Evolutionary conservation across 768 basidiomycete genomes (phyloP).

Genomic region (Lentinus brumalis): DNA sequence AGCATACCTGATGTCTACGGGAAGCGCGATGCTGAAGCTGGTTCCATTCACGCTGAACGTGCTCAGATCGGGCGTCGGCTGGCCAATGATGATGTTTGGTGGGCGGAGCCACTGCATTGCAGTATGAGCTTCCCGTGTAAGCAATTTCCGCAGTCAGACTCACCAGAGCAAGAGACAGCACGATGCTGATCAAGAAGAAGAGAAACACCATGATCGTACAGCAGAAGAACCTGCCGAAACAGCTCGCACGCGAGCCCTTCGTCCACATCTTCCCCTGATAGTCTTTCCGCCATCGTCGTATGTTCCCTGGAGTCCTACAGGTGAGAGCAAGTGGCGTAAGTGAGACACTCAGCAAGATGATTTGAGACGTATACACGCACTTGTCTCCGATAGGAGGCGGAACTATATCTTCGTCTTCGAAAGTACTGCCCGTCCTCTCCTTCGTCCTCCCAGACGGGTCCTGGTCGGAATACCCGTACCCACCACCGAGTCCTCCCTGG

Average conservation of each 20-base stretch:
- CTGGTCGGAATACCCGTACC: slow-evolving; percentile 24
- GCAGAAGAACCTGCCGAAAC: slow-evolving; percentile 71
- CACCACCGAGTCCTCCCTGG: slow-evolving; percentile 39
- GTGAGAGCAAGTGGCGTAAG: neutral
- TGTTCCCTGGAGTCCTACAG: slow-evolving; percentile 24
- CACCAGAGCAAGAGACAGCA: slow-evolving; percentile 70
- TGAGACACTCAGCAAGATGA: neutral
- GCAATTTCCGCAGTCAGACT: slow-evolving; percentile 21
- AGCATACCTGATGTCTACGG: slow-evolving; percentile 66
- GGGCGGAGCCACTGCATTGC: slow-evolving; percentile 70
- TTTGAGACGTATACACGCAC: slow-evolving; percentile 11
- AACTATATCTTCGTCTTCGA: slow-evolving; percentile 21
- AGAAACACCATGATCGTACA: slow-evolving; percentile 70
- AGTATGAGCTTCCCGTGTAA: neutral
- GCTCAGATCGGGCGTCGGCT: slow-evolving; percentile 37
- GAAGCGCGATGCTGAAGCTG: slow-evolving; percentile 57
- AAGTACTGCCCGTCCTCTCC: slow-evolving; percentile 20
- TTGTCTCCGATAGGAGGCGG: slow-evolving; percentile 24
- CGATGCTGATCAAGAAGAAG: slow-evolving; percentile 65
- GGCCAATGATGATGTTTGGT: slow-evolving; percentile 63
- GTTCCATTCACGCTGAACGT: slow-evolving; percentile 38
- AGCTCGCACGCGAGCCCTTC: slow-evolving; percentile 61
- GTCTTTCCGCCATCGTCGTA: slow-evolving; percentile 44
- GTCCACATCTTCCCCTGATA: slow-evolving; percentile 71
- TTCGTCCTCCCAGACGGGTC: slow-evolving; percentile 25